phyloP scores from a whole-genome alignment of 1,139 yeast genomes.

The Torulaspora globosa region DNA sequence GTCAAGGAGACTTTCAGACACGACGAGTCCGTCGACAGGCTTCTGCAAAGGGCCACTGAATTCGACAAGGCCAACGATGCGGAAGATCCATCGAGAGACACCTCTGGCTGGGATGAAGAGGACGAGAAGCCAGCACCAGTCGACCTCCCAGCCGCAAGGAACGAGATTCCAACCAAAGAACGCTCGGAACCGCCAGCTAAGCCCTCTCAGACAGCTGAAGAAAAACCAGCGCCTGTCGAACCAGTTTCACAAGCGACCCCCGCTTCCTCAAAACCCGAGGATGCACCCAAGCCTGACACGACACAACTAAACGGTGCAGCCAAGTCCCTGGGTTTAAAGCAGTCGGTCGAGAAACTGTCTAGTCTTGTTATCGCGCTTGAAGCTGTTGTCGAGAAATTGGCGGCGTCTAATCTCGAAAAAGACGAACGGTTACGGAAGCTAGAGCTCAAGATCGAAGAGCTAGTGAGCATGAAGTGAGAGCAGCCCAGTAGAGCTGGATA shows the following conservation, averaged over 20 bases:
- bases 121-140: constrained; percentile 31
- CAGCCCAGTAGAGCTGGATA: neutral
- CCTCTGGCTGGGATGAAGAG: constrained; percentile 40
- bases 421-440: constrained; percentile 52
- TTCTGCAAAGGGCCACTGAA: constrained; percentile 49
- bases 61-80: constrained; percentile 43
- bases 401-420: constrained; percentile 54
- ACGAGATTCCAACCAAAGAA: neutral
- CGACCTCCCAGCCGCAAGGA: constrained; percentile 1
- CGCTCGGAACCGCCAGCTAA: neutral
- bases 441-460: constrained; percentile 44
- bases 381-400: constrained; percentile 48
- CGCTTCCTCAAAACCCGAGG: constrained; percentile 14
- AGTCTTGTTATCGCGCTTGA: constrained; percentile 54
- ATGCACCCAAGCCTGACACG: constrained; percentile 12
- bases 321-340: constrained; percentile 56
- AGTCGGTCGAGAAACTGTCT: constrained; percentile 63
- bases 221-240: constrained; percentile 1
- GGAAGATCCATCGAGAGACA: constrained; percentile 36
- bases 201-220: neutral
- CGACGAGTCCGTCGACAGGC: constrained; percentile 44
- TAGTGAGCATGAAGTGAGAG: constrained; percentile 30
- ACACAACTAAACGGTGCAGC: constrained; percentile 24
- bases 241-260: constrained; percentile 5
- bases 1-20: constrained; percentile 48